Base-by-base conservation (phyloP, 2,329 filamentous ascomycete genomes). In the Corinectria fuckeliana region DNA sequence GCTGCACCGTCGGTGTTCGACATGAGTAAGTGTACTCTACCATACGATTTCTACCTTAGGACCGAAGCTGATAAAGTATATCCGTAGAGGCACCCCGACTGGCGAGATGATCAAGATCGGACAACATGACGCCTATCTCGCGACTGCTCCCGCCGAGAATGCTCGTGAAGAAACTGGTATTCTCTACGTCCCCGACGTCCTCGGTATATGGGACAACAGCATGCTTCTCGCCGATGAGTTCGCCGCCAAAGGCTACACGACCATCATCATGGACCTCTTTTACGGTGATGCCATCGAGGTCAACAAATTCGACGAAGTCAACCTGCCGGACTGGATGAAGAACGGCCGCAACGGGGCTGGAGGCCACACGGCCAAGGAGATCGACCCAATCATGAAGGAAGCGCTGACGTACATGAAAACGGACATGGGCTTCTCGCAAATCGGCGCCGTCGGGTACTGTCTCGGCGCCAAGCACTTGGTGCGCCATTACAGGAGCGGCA, bases 391-490 rank as follows among this genome's bases (percentile, higher is more conserved):
- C 10, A 58, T 74, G 4, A 30, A 67, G 8, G 60, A 66, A 8
- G 71, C 61, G 4, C 66, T 89, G 65, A 82, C 84, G 64, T 80
- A 84, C 57, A 72, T 91, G 47, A 81, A 83, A 60, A 79, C 85
- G 50, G 79, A 53, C 21, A 77, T 82, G 56, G 82, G 83, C 1
- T 74, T 84, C 41, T 85, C 83, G 72, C 85, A 82, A 64, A 75
- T 93, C 25, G 90, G 85, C 1, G 84, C 81, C 11, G 85, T 88
- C 0, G 90, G 90, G 0, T 92, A 92, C 76, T 93, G 91, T 76
- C 91, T 92, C 65, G 90, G 91, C 36, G 90, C 56, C 10, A 58
- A 58, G 83, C 92, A 90, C 70, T 85, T 91, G 13, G 82, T 82
- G 55, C 85, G 91, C 28, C 90, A 88, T 78, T 81, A 81, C 75